phyloP scores from a whole-genome alignment of 75 land plant species.

The Cupressus sempervirens region DNA sequence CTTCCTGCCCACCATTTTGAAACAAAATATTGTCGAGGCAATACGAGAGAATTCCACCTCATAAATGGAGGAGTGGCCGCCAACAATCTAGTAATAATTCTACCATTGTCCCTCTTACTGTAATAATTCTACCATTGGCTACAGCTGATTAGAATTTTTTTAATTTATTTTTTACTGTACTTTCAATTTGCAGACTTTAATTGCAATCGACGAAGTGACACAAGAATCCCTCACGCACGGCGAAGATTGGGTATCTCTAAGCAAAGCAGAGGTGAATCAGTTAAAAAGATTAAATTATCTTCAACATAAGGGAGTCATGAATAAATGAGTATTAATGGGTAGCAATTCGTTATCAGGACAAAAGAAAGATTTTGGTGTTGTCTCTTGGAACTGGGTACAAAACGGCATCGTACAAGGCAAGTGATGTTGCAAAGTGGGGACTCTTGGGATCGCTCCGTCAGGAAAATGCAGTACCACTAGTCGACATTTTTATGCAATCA shows the following conservation, averaged over 20 bases:
- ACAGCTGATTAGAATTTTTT: no score
- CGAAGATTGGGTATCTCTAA: background rate
- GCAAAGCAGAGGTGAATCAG: background rate
- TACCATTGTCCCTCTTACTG: no score
- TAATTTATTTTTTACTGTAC: background rate
- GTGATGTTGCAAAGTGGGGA: conserved; percentile 27
- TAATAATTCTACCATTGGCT: no score
- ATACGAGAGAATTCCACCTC: background rate
- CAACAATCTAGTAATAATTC: background rate
- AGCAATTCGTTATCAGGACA: background rate
- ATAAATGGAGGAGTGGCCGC: no score
- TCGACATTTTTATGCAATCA: conserved; percentile 16
- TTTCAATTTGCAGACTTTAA: background rate
- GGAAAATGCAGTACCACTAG: conserved; percentile 2
- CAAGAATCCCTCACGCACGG: background rate
- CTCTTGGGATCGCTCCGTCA: conserved; percentile 10
- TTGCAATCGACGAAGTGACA: background rate
- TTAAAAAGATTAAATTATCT: background rate
- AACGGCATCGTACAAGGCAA: conserved; percentile 16
- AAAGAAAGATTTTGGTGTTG: conserved; percentile 19
- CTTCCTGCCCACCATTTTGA: conserved; percentile 37
- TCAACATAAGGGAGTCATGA: background rate
- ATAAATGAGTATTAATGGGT: no score
- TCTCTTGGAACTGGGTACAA: conserved; percentile 28
- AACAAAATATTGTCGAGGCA: conserved; percentile 6